A percentile compares a stretch with the other conserved stretches of the same genome.
Evolutionary conservation across 495 filamentous ascomycete species (phyloP).

Genomic region (Sordaria brevicollis): DNA sequence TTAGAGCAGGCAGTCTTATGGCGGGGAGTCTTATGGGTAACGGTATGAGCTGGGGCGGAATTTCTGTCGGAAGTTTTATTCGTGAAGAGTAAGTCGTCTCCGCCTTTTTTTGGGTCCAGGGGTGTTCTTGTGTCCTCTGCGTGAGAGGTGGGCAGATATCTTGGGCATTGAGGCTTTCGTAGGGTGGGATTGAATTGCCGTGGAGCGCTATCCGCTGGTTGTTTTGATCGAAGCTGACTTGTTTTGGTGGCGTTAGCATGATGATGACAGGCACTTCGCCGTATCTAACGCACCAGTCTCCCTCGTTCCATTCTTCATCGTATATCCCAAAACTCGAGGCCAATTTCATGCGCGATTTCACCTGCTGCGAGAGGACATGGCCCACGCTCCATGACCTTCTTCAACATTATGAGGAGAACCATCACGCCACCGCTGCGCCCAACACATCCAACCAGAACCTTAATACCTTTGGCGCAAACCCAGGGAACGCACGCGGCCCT

Average conservation of each 20-base stretch:
- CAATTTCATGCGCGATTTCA: slow-evolving; percentile 92
- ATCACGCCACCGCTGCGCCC: slow-evolving; percentile 41
- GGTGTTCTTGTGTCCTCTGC: slow-evolving; percentile 1
- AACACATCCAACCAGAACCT: slow-evolving; percentile 15
- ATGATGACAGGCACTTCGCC: slow-evolving; percentile 95
- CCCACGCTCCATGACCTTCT: slow-evolving; percentile 88
- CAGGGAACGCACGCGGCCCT: slow-evolving; percentile 9
- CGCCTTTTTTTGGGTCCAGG: slow-evolving; percentile 2
- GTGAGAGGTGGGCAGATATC: background rate
- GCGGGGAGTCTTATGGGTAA: slow-evolving; percentile 44
- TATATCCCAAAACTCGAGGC: slow-evolving; percentile 97
- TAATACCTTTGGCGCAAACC: slow-evolving; percentile 13
- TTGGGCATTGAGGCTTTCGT: slow-evolving; percentile 3
- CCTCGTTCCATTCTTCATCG: slow-evolving; percentile 93
- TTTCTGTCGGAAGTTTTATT: slow-evolving; percentile 94
- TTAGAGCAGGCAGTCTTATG: background rate
- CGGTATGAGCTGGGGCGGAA: slow-evolving; percentile 96
- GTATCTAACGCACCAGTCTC: slow-evolving; percentile 71
- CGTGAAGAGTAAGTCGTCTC: slow-evolving; percentile 80
- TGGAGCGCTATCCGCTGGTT: slow-evolving; percentile 2
- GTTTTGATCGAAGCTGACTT: slow-evolving; percentile 12
- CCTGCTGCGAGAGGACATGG: slow-evolving; percentile 79
- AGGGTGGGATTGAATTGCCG: background rate
- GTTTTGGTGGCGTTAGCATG: slow-evolving; percentile 48
- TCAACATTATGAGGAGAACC: slow-evolving; percentile 91